phyloP scores from a whole-genome alignment of 371 early-diverging fungal genomes.

The Rhizopus sp. region DNA sequence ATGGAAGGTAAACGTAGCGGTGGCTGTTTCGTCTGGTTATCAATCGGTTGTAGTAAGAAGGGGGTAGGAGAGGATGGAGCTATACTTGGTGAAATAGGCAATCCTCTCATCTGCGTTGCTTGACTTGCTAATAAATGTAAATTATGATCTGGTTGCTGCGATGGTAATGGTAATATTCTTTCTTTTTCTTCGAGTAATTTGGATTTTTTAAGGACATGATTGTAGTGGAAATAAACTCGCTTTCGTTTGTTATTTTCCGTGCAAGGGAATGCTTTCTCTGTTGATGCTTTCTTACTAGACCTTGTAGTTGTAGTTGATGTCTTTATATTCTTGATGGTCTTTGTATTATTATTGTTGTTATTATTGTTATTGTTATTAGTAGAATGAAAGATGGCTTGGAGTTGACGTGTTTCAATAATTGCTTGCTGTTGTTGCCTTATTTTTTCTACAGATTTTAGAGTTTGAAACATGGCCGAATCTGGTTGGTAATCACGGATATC shows the following conservation, averaged over 20 bases:
- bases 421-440: constrained; percentile 42
- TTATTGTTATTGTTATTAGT: constrained; percentile 6
- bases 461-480: not conserved
- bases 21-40: constrained; percentile 4
- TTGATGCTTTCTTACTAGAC: too few relatives aligned
- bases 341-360: constrained; percentile 12
- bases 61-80: constrained; percentile 20
- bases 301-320: too few relatives aligned
- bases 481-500: constrained; percentile 1
- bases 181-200: not conserved
- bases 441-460: constrained; percentile 9
- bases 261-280: not conserved
- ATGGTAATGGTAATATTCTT: constrained; percentile 5
- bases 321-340: not conserved
- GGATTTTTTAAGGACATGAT: not conserved
- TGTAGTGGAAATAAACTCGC: not conserved
- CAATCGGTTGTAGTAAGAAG: not conserved
- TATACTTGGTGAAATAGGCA: constrained; percentile 29
- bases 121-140: constrained; percentile 44
- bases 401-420: constrained; percentile 45
- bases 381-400: constrained; percentile 15
- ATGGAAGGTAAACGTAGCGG: constrained; percentile 19
- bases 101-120: constrained; percentile 37
- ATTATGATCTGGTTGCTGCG: constrained; percentile 21
- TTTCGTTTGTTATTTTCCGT: not conserved